phyloP scores from a whole-genome alignment of 139 green algal species.

The Closterium sp. region DNA sequence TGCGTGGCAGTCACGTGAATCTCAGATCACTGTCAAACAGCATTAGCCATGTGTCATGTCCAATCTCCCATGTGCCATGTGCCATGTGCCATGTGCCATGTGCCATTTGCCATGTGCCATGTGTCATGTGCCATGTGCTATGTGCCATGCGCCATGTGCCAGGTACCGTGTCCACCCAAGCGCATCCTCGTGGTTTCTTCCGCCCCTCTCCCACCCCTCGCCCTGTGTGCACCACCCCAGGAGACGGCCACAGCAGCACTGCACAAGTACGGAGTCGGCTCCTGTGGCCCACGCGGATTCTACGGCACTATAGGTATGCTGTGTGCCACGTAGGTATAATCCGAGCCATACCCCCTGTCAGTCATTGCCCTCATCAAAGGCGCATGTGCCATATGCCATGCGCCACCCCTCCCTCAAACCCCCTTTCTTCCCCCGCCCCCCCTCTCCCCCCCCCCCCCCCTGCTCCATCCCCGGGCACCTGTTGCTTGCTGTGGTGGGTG shows the following conservation, averaged over 20 bases:
- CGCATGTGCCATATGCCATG: not conserved
- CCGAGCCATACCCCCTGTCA: too few relatives aligned
- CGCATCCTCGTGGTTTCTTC: not conserved
- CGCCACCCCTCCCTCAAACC: not conserved
- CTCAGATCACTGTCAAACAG: not conserved
- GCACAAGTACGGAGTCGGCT: slow-evolving; percentile 90
- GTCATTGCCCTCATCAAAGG: too few relatives aligned
- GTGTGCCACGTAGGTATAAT: not conserved
- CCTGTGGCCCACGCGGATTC: slow-evolving; percentile 95
- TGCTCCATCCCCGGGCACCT: not conserved
- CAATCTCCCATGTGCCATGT: not conserved
- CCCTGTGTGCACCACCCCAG: not conserved
- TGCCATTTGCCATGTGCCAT: not conserved
- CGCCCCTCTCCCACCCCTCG: not conserved
- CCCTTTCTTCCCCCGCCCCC: not conserved
- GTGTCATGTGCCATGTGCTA: slow-evolving; percentile 11
- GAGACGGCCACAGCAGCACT: slow-evolving; percentile 59
- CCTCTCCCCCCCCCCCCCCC: not conserved
- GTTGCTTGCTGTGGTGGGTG: not conserved
- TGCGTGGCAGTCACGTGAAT: too few relatives aligned
- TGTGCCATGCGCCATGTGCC: not conserved
- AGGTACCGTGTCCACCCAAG: not conserved
- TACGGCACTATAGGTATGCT: slow-evolving; percentile 88
- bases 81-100: not conserved
- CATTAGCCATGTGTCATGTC: not conserved